Evolutionary conservation across 257 asterid species (phyloP), one percentile per base, ranked within the genome.

Genomic region (Cinchona pubescens): DNA sequence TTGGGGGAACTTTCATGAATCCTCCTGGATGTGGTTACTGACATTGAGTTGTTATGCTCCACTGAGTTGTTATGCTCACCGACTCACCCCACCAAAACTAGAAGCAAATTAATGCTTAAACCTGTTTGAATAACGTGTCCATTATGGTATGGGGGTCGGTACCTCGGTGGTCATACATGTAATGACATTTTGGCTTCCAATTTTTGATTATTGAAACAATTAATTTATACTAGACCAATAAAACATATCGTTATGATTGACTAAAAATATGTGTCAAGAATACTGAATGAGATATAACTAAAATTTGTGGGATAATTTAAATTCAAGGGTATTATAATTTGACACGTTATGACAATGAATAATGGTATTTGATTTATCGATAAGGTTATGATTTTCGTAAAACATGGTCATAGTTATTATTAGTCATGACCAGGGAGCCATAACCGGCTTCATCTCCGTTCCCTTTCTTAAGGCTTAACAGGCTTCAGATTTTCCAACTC

Each of bases 371-470:
- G n/a, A n/a, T n/a, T n/a, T n/a, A n/a, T n/a, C n/a, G n/a, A n/a
- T n/a, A n/a, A n/a, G n/a, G n/a, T n/a, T n/a, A n/a, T n/a, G n/a
- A n/a, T n/a, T n/a, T n/a, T n/a, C n/a, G n/a, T n/a, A n/a, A n/a
- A n/a, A n/a, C n/a, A n/a, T 38, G 7, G 45, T 40, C 45, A 40
- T 40, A 40, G 45, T 40, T 10, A 40, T 49, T 27, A 59, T 29
- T 27, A 64, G 48, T 32, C 30, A 19, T 25, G 8, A 14, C 18
- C 30, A 27, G 23, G 29, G 76, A 69, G 77, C 27, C 46, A 70
- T 59, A 76, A 35, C 35, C 81, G 76, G 76, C 84, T 37, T 18
- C 34, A 61, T 68, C 55, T n/a, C 70, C 82, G 76, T 73, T 42
- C 79, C 37, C 60, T 58, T 38, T 48, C 27, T 40, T 40, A n/a